These are phyloP conservation scores for Nitzschia sp. DNA, from an alignment of 108 stramenopile genomes.

Conservation along the genomic window DNA sequence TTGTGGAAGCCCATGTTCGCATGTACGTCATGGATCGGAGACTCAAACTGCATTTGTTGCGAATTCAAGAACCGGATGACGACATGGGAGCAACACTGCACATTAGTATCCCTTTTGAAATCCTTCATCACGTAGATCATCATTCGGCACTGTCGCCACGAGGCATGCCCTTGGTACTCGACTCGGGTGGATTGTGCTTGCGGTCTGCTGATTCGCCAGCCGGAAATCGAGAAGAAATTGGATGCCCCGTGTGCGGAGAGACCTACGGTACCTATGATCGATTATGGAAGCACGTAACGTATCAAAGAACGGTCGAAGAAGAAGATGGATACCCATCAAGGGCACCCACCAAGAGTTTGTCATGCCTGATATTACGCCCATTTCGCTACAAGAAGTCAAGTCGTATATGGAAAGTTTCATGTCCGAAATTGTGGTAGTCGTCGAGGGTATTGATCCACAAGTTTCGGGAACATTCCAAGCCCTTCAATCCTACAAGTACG, in stretches of 20 bases:
- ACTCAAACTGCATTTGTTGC: slow-evolving; percentile 50
- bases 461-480: slow-evolving; percentile 75
- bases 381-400: slow-evolving; percentile 44
- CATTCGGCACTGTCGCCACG: slow-evolving; percentile 39
- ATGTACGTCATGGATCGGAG: slow-evolving; percentile 62
- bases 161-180: slow-evolving; percentile 20
- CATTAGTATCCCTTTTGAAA: slow-evolving; percentile 47
- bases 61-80: slow-evolving; percentile 66
- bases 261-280: slow-evolving; percentile 57
- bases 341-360: slow-evolving; percentile 14
- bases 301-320: slow-evolving; percentile 48
- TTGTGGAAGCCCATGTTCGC: slow-evolving; percentile 89
- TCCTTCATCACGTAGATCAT: slow-evolving; percentile 65
- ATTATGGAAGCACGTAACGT: slow-evolving; percentile 55
- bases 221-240: slow-evolving; percentile 50
- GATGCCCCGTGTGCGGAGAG: slow-evolving; percentile 72
- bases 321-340: slow-evolving; percentile 36
- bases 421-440: slow-evolving; percentile 65
- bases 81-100: slow-evolving; percentile 59
- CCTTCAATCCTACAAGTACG: slow-evolving; percentile 71
- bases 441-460: slow-evolving; percentile 74
- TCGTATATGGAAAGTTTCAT: slow-evolving; percentile 40
- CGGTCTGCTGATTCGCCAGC: slow-evolving; percentile 50
- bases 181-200: slow-evolving; percentile 39
- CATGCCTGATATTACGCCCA: slow-evolving; percentile 6